Percentiles rank a stretch among this genome's conserved stretches.
Evolutionary conservation across 495 filamentous ascomycete genomes (phyloP).

Genomic region (Trichoderma erinaceum): DNA sequence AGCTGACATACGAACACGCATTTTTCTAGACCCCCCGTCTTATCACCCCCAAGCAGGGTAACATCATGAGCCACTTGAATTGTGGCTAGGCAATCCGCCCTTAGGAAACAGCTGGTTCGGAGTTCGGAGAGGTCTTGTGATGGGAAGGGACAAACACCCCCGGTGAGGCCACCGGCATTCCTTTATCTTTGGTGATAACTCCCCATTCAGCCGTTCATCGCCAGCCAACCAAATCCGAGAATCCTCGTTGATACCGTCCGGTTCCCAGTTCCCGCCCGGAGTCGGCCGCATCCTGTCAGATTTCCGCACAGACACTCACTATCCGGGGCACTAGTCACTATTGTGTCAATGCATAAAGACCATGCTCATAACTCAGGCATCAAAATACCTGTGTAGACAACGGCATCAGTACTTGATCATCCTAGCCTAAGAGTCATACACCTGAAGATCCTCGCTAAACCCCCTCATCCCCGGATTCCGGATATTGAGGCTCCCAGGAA

Average conservation of each 20-base stretch:
- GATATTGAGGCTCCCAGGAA: slow-evolving; percentile 7
- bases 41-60: neutral
- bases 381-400: neutral
- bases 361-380: no score
- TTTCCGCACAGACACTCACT: neutral
- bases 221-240: neutral
- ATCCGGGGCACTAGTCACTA: no score
- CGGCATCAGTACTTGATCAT: neutral
- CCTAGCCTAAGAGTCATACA: neutral
- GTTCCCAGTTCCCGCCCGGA: no score
- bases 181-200: neutral
- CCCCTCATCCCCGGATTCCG: slow-evolving; percentile 6
- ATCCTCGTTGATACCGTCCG: neutral
- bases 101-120: neutral
- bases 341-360: no score
- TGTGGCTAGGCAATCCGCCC: neutral
- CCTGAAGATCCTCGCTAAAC: neutral
- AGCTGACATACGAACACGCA: neutral
- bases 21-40: neutral
- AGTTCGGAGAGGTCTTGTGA: neutral
- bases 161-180: neutral
- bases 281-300: neutral
- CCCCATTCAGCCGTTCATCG: neutral
- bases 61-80: neutral
- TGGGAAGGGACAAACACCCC: neutral